Percentiles rank a stretch among this genome's conserved stretches.
Conservation (phyloP, 805 yeast species). For the Candida yuanshanica region DNA sequence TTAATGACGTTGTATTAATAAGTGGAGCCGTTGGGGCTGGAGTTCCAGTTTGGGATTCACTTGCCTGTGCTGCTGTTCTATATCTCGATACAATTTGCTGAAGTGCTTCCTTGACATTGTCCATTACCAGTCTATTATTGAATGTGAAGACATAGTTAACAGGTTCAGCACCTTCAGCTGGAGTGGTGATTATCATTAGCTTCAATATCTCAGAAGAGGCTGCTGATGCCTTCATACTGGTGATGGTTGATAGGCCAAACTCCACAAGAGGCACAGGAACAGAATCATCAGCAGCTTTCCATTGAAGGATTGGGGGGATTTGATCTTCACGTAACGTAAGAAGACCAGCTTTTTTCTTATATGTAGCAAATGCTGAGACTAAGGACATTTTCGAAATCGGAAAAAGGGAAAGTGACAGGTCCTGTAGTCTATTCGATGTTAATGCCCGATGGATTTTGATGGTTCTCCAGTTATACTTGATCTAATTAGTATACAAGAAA, state of each 20-base stretch:
- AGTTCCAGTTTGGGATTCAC: constrained; percentile 14
- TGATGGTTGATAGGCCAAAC: constrained; percentile 36
- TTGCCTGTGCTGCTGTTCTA: constrained; percentile 30
- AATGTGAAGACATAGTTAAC: constrained; percentile 47
- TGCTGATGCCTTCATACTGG: constrained; percentile 62
- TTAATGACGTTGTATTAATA: constrained; percentile 32
- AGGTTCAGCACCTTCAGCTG: constrained; percentile 27
- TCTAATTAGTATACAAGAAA: too few species aligned
- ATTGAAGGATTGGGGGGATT: constrained; percentile 47
- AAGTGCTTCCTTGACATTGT: constrained; percentile 57
- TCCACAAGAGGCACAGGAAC: constrained; percentile 35
- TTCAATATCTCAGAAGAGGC: constrained; percentile 62
- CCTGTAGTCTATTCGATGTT: not conserved
- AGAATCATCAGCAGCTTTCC: constrained; percentile 52
- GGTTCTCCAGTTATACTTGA: too few species aligned
- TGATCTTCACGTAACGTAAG: constrained; percentile 50
- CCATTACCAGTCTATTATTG: constrained; percentile 70
- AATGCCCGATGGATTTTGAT: too few species aligned
- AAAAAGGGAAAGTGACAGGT: not conserved
- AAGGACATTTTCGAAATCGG: constrained; percentile 25
- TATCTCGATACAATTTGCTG: constrained; percentile 66
- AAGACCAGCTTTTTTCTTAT: constrained; percentile 52
- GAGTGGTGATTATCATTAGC: constrained; percentile 48
- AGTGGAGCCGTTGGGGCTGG: constrained; percentile 23
- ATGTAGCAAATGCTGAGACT: constrained; percentile 47